A percentile compares a stretch with the other conserved stretches of the same genome.
phyloP scores from a whole-genome alignment of 495 filamentous ascomycete species.

The Cudoniella acicularis region DNA sequence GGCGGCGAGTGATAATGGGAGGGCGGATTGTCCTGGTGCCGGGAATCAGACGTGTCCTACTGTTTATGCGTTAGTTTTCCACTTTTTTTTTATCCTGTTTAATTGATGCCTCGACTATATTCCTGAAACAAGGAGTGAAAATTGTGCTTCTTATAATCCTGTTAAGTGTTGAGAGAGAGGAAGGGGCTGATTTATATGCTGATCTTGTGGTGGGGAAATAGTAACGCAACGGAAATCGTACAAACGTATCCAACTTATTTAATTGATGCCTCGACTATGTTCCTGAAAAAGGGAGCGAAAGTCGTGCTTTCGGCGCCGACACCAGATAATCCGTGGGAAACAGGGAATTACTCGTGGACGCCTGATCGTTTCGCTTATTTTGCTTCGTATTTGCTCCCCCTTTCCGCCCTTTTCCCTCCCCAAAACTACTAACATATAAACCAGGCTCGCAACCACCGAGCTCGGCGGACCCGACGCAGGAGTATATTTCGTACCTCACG shows the following conservation, averaged over 20 bases:
- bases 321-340: slow-evolving; percentile 52
- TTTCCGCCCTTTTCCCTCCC: neutral
- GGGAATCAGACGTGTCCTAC: slow-evolving; percentile 52
- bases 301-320: slow-evolving; percentile 57
- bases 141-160: too few relatives aligned
- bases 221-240: slow-evolving; percentile 51
- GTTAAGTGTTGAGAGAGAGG: too few relatives aligned
- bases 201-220: slow-evolving; percentile 7
- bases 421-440: neutral
- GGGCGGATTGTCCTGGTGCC: slow-evolving; percentile 1
- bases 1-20: neutral
- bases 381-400: slow-evolving; percentile 25
- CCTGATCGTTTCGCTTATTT: slow-evolving; percentile 49
- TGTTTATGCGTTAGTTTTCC: slow-evolving; percentile 21
- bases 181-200: too few relatives aligned
- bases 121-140: too few relatives aligned
- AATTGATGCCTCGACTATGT: slow-evolving; percentile 48
- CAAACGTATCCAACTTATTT: slow-evolving; percentile 57
- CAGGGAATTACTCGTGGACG: slow-evolving; percentile 40
- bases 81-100: neutral
- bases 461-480: slow-evolving; percentile 33
- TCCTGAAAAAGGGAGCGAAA: slow-evolving; percentile 50
- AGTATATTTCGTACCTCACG: slow-evolving; percentile 50
- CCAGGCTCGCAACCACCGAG: slow-evolving; percentile 22
- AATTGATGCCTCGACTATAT: too few relatives aligned